phyloP scores from a whole-genome alignment of 495 filamentous ascomycete species.

The Pseudomonodictys pantanalensis region DNA sequence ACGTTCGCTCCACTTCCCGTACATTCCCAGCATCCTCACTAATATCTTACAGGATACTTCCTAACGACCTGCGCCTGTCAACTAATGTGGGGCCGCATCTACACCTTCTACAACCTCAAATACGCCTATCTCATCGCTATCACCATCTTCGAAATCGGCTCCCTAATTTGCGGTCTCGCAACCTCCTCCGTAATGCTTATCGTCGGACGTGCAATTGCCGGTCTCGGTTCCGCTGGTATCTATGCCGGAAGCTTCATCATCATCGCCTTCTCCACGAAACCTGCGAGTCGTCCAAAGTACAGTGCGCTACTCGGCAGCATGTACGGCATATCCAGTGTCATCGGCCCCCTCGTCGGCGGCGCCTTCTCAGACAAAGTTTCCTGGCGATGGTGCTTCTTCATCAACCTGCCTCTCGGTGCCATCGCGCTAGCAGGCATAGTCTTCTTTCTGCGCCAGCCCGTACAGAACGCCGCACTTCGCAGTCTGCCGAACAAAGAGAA shows the following conservation, averaged over 20 bases:
- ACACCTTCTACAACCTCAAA: constrained; percentile 46
- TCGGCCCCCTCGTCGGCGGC: constrained; percentile 51
- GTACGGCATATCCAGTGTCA: constrained; percentile 44
- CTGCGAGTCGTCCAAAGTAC: constrained; percentile 39
- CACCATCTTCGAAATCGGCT: constrained; percentile 30
- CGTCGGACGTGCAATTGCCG: constrained; percentile 33
- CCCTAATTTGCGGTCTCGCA: constrained; percentile 27
- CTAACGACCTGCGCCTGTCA: constrained; percentile 58
- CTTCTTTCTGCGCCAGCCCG: constrained; percentile 45
- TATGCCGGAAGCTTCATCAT: constrained; percentile 36
- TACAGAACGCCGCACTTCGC: constrained; percentile 35
- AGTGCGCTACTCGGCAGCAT: constrained; percentile 45
- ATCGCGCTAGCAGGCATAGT: constrained; percentile 41
- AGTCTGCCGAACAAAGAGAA: constrained; percentile 37
- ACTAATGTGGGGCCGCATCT: constrained; percentile 41
- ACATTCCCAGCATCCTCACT: too few species aligned
- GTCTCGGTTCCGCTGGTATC: constrained; percentile 34
- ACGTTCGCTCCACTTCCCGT: too few species aligned
- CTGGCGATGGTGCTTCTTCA: constrained; percentile 57
- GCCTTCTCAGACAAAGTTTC: constrained; percentile 46
- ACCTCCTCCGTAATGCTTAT: constrained; percentile 31
- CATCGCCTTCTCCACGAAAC: constrained; percentile 37
- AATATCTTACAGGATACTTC: too few species aligned
- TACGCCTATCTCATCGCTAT: constrained; percentile 27
- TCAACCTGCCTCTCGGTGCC: constrained; percentile 54